These are phyloP conservation scores for Eruca vesicaria DNA, from an alignment of 441 rosid genomes.

Conservation along the genomic window DNA sequence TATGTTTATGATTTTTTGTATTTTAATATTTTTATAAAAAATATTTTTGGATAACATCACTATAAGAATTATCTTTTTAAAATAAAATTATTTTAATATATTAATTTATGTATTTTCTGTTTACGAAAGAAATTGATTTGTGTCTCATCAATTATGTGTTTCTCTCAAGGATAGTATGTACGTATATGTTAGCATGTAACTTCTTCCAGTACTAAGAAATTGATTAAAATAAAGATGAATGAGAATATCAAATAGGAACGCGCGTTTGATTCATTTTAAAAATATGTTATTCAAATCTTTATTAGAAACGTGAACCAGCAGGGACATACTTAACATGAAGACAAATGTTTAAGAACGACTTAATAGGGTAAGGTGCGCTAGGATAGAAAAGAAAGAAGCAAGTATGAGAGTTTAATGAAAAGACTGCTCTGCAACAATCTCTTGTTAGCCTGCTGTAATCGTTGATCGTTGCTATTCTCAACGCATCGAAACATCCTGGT, in stretches of 20 bases:
- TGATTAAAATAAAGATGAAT: neutral
- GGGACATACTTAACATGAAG: too few relatives aligned
- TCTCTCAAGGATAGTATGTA: neutral
- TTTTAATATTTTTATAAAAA: too few relatives aligned
- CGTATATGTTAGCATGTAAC: too few relatives aligned
- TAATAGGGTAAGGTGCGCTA: neutral
- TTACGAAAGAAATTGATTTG: neutral
- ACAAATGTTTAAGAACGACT: neutral
- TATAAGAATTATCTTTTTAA: too few relatives aligned
- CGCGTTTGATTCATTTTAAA: too few relatives aligned
- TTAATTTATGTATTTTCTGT: too few relatives aligned
- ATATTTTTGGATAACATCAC: too few relatives aligned
- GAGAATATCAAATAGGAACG: neutral
- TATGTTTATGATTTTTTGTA: too few relatives aligned
- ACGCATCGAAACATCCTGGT: slow-evolving; percentile 8
- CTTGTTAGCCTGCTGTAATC: slow-evolving; percentile 6
- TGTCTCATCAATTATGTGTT: neutral
- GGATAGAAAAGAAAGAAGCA: neutral
- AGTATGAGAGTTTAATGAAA: neutral
- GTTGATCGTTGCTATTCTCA: neutral
- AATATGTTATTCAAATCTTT: too few relatives aligned
- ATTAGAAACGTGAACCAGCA: too few relatives aligned
- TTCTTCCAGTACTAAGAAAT: neutral
- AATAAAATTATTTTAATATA: too few relatives aligned
- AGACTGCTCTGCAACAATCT: slow-evolving; percentile 15